Percentiles rank a stretch among this genome's conserved stretches.
Evolutionary conservation across 2,329 filamentous ascomycete genomes (phyloP).

Genomic region (Cladosporium sp.): DNA sequence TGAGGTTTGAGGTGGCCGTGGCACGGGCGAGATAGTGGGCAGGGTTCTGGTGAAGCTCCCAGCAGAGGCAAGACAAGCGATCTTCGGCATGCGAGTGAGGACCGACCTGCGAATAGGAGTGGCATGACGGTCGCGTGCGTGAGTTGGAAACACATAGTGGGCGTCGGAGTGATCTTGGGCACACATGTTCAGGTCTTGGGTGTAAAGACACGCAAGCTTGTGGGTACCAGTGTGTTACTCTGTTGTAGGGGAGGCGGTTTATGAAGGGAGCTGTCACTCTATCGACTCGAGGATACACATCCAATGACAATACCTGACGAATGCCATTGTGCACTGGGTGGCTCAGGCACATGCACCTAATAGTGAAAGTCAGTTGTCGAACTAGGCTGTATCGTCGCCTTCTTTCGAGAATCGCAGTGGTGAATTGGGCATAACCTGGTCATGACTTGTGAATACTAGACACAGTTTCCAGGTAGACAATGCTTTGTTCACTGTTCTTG

Average conservation of each 20-base stretch:
- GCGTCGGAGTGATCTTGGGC: neutral
- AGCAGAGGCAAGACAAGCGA: neutral
- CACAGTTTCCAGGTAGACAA: neutral
- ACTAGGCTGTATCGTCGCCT: neutral
- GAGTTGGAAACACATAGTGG: neutral
- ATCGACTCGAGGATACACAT: neutral
- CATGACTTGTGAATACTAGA: neutral
- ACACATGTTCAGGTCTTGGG: neutral
- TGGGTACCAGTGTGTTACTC: neutral
- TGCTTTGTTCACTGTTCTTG: neutral
- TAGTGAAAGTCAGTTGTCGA: neutral
- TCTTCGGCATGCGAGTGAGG: constrained; percentile 4
- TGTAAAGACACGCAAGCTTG: neutral
- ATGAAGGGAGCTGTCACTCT: no score
- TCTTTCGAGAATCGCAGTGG: neutral
- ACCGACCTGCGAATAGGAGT: neutral
- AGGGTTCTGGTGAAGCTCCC: neutral
- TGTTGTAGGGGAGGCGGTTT: no score
- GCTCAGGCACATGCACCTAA: neutral
- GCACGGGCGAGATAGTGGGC: neutral
- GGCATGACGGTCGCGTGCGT: neutral
- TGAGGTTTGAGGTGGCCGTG: neutral
- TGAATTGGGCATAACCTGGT: neutral
- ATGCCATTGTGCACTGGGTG: neutral
- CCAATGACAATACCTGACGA: neutral